Evolutionary conservation across 2,329 filamentous ascomycete species (phyloP).

Genomic region (Colletotrichum abscissum): DNA sequence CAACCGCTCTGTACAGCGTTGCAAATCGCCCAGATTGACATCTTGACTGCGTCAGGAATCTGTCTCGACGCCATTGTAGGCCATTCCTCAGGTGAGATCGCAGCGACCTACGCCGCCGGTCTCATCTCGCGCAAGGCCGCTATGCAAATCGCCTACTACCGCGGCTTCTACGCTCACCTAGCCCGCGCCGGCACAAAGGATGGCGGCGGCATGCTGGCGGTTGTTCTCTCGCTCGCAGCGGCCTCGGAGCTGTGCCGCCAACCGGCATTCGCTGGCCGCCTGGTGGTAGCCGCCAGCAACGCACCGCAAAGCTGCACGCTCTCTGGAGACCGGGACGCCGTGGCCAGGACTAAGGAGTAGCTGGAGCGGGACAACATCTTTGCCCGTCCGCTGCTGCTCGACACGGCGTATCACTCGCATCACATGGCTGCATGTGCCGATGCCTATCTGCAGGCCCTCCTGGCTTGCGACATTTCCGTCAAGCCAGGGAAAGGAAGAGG

Average conservation of each 20-base stretch:
- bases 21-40: constrained; percentile 31
- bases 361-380: constrained; percentile 36
- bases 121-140: constrained; percentile 45
- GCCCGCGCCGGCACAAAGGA: constrained; percentile 29
- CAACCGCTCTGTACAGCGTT: constrained; percentile 36
- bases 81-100: constrained; percentile 63
- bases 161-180: constrained; percentile 38
- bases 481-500: background rate
- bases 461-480: too few species aligned
- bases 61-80: constrained; percentile 51
- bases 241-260: background rate
- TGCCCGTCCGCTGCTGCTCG: constrained; percentile 37
- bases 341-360: constrained; percentile 38
- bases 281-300: constrained; percentile 36
- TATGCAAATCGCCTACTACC: constrained; percentile 39
- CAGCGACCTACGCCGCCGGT: constrained; percentile 60
- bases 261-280: constrained; percentile 7
- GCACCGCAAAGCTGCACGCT: constrained; percentile 41
- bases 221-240: constrained; percentile 36
- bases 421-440: constrained; percentile 37
- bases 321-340: constrained; percentile 43
- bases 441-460: background rate
- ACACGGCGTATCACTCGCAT: constrained; percentile 45
- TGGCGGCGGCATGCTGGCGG: constrained; percentile 40
- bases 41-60: constrained; percentile 39